These are phyloP conservation scores for Plasmodium knowlesi DNA, from an alignment of 169 alveolate genomes.

Conservation along the genomic window DNA sequence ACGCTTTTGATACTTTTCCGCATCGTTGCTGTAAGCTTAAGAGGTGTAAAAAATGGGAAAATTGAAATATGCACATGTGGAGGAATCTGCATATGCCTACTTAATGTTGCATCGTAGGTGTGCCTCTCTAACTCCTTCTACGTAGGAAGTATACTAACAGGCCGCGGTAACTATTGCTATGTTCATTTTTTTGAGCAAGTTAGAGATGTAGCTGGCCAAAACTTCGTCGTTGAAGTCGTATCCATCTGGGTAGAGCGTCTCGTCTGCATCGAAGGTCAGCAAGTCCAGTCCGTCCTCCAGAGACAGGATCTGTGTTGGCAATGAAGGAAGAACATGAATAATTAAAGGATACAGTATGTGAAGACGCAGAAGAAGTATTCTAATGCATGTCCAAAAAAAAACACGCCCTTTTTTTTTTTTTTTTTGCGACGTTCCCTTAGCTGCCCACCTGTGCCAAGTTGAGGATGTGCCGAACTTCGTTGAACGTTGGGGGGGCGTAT, in stretches of 20 bases:
- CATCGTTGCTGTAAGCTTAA: slow-evolving; percentile 76
- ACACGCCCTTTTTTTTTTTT: background rate
- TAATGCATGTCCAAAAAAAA: background rate
- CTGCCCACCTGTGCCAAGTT: slow-evolving; percentile 75
- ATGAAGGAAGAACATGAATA: background rate
- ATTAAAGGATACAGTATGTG: background rate
- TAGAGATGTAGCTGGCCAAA: slow-evolving; percentile 52
- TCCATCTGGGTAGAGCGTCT: slow-evolving; percentile 78
- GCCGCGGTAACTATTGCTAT: slow-evolving; percentile 81
- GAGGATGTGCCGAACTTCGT: slow-evolving; percentile 75
- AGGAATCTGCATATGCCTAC: background rate
- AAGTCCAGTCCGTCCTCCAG: slow-evolving; percentile 64
- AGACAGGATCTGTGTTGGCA: slow-evolving; percentile 24
- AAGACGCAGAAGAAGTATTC: background rate
- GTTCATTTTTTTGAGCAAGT: slow-evolving; percentile 58
- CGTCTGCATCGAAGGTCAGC: slow-evolving; percentile 79
- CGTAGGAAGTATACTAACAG: slow-evolving; percentile 10
- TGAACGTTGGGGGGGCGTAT: slow-evolving; percentile 73
- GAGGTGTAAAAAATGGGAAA: background rate
- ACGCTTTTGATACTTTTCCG: slow-evolving; percentile 58
- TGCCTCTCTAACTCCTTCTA: background rate
- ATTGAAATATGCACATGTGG: background rate
- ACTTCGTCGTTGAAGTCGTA: slow-evolving; percentile 60
- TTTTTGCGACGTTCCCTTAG: background rate
- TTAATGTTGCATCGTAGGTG: background rate